Percentiles rank a stretch among this genome's conserved stretches.
These are phyloP conservation scores for Gentiana straminea DNA, from an alignment of 257 asterid genomes.

Conservation along the genomic window DNA sequence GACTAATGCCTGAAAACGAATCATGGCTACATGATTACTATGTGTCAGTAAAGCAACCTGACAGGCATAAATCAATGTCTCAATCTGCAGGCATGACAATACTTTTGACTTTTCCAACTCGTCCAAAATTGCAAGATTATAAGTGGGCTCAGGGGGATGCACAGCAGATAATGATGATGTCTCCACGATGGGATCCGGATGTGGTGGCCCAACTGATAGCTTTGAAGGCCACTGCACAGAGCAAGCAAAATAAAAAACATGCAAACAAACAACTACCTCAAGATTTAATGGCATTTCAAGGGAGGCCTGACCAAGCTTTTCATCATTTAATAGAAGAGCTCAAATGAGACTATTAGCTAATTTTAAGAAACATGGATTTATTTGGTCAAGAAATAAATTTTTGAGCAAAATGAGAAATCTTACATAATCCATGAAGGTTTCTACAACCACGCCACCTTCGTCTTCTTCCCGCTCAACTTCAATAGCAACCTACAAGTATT, in stretches of 20 bases:
- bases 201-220: constrained; percentile 81
- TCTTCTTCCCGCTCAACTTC: constrained; percentile 98
- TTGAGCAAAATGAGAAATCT: constrained; percentile 12
- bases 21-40: not conserved
- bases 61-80: constrained; percentile 88
- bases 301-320: not conserved
- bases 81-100: constrained; percentile 93
- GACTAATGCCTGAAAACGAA: constrained; percentile 9
- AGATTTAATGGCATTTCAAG: no score
- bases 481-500: constrained; percentile 58
- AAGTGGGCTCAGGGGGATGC: constrained; percentile 96
- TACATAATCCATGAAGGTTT: constrained; percentile 93
- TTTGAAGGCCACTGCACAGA: constrained; percentile 74
- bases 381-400: not conserved
- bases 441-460: constrained; percentile 94
- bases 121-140: constrained; percentile 61
- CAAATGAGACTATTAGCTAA: not conserved
- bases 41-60: constrained; percentile 53
- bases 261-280: not conserved
- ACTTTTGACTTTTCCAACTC: constrained; percentile 66
- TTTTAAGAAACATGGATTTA: not conserved
- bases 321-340: not conserved
- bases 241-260: constrained; percentile 12
- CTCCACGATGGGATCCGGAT: constrained; percentile 97
- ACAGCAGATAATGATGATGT: constrained; percentile 88